Percentiles rank a stretch among this genome's conserved stretches.
These are phyloP conservation scores for Peniophora sp. DNA, from an alignment of 1,284 basidiomycete genomes.

Conservation along the genomic window DNA sequence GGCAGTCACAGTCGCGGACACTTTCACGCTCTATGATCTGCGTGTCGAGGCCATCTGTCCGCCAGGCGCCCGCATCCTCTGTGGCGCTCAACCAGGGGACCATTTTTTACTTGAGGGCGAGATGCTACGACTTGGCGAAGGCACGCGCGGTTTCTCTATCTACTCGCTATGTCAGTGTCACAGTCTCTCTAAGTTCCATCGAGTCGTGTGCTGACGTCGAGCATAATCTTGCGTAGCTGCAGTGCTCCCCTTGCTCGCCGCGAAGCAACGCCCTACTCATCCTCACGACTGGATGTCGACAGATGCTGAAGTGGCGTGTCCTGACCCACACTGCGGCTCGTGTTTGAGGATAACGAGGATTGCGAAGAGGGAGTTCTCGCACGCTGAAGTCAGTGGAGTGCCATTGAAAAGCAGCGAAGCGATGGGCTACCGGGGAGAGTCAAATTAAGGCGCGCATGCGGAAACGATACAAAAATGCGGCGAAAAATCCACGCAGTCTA, in stretches of 20 bases:
- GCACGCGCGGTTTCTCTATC: constrained; percentile 51
- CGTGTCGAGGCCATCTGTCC: constrained; percentile 53
- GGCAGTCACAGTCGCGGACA: constrained; percentile 17
- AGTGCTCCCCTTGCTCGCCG: constrained; percentile 53
- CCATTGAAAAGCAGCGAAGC: constrained; percentile 22
- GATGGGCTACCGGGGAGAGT: not conserved
- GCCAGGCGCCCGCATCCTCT: constrained; percentile 41
- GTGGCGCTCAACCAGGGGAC: constrained; percentile 56
- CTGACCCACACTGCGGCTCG: constrained; percentile 55
- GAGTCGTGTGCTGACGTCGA: too few species aligned
- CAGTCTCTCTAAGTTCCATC: not conserved
- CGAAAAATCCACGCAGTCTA: too few species aligned
- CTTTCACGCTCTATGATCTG: constrained; percentile 51
- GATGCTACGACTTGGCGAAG: constrained; percentile 48
- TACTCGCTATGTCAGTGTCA: constrained; percentile 46
- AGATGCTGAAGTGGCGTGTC: constrained; percentile 55
- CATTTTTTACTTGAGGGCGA: constrained; percentile 55
- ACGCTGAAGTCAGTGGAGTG: constrained; percentile 44
- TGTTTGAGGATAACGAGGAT: constrained; percentile 44
- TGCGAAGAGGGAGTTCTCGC: constrained; percentile 42
- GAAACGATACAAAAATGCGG: too few species aligned
- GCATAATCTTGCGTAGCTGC: constrained; percentile 28
- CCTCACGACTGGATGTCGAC: constrained; percentile 61
- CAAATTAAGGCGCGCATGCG: too few species aligned
- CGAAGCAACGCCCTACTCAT: constrained; percentile 49